Base-by-base conservation (phyloP, 2,329 filamentous ascomycete species). In the Ophiostoma sp. region DNA sequence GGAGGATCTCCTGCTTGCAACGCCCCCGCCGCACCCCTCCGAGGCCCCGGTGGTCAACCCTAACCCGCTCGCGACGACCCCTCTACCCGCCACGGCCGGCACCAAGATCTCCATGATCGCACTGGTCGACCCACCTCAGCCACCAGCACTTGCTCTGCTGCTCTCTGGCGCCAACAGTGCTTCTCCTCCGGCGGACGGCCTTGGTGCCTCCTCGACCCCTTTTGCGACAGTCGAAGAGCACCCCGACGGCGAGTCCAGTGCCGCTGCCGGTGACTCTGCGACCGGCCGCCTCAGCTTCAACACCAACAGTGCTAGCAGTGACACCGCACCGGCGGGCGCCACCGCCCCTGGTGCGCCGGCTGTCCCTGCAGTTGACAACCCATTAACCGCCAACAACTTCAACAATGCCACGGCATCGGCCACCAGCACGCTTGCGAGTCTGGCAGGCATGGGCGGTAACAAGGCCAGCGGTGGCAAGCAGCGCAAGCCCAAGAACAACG, bases 401-500 rank as follows among this genome's bases (percentile, higher is more conserved):
- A 61, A n/a, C 48, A 55, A n/a, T 4, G 12, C n/a, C 31, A 12
- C 19, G 83, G 80, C 45, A 11, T 66, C 66, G 33, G 15, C 61
- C 85, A 85, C 87, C 6, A 92, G 93, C 0, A 89, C 91, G 0
- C 98, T 98, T 81, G 95, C 95, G 8, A 93, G 96, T 78, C 87
- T 93, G 33, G 85, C 98, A 39, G 85, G 87, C 12, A 83, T 89
- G 2, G 85, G 87, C 22, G 87, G 87, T 70, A 85, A 87, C 39
- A 94, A 93, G 79, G 93, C 95, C 78, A 87, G 89, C 55, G 90
- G 75, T 70, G 59, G 89, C 76, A 98, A 98, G 85, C 88, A 90
- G 80, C 89, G 91, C 79, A 99, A 99, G 82, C 96, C 96, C 2
- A 99, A 98, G 87, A 98, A 95, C 83, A 98, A 97, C 81, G 96